Base-by-base conservation (phyloP, 441 rosid genomes). In the Pelargonium citronellum region DNA sequence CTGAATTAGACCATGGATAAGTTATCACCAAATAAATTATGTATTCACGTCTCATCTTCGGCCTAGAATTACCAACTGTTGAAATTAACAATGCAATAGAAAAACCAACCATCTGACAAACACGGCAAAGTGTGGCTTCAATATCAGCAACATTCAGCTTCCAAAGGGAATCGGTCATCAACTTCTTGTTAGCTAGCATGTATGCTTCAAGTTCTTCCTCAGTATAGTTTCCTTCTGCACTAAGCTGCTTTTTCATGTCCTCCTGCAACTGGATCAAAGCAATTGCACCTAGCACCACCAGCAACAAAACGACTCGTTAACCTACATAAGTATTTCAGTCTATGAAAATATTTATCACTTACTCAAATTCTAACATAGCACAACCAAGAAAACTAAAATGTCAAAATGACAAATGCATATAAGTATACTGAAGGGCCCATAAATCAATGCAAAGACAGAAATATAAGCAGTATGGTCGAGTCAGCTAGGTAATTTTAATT, bases 121-220 rank as follows among this genome's bases (percentile, higher is more conserved):
- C 97, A 62, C 83, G 92, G 71, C 85, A 90, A 77, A 94, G 97
- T 20, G 97, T 94, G 68, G 89, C 91, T 84, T 94, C 99, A 12
- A 94, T 94, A 75, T 94, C 97, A 46, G 97, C 96, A 64, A 94
- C 97, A 20, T 94, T 91, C 74, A 94, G 99, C 80, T 94, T 94
- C 97, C 97, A 94, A 70, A 91, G 81, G 17, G 97, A 94, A 85
- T 91, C 97, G 73, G 82, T 85, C 99, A 91, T 91, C 86, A 90
- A 78, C 76, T 92, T 89, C 78, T 94, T 91, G 82, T 91, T 93
- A 69, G 96, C 76, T 75, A 87, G 85, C 83, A 90, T 81, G 69
- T 90, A 94, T 65, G 79, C 89, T 82, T 91, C 97, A 78, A 94
- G 95, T 85, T 93, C 92, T 82, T 87, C 89, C 76, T 89, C 95